These are phyloP conservation scores for Xylaria palmicola DNA, from an alignment of 495 filamentous ascomycete species.

Conservation along the genomic window DNA sequence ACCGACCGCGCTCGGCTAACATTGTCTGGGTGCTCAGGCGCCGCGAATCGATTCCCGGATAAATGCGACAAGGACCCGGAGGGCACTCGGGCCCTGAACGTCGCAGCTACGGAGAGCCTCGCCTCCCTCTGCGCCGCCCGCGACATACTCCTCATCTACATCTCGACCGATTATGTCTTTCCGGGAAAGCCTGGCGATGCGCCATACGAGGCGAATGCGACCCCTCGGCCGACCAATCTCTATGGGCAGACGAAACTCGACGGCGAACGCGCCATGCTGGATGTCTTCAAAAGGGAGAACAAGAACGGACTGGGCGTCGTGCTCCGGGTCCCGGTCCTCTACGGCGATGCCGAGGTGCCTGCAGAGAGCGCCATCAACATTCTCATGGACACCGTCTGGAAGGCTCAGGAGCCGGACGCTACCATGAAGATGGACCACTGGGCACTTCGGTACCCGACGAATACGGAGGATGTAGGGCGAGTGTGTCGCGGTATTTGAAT, in stretches of 20 bases:
- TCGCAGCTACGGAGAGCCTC: conserved; percentile 65
- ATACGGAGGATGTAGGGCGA: conserved; percentile 83
- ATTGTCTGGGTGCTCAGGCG: conserved; percentile 50
- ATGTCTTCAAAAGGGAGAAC: conserved; percentile 51
- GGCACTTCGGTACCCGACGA: conserved; percentile 81
- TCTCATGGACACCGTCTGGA: conserved; percentile 70
- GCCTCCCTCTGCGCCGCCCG: conserved; percentile 63
- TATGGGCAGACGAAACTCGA: conserved; percentile 89
- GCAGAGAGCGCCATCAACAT: conserved; percentile 82
- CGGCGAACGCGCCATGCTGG: conserved; percentile 73
- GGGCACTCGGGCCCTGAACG: conserved; percentile 72
- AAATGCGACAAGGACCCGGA: conserved; percentile 77
- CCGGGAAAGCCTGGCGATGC: conserved; percentile 78
- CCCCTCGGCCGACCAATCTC: conserved; percentile 71
- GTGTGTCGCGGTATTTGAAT: conserved; percentile 57
- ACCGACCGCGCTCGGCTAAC: neutral
- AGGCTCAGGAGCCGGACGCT: conserved; percentile 58
- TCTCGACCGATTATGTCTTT: conserved; percentile 96
- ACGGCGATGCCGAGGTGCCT: conserved; percentile 64
- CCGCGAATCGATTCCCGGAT: conserved; percentile 89
- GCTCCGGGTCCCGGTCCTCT: conserved; percentile 84
- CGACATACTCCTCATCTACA: conserved; percentile 77
- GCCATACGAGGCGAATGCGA: conserved; percentile 69
- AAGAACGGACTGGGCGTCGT: conserved; percentile 61
- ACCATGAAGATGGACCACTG: conserved; percentile 84